These are phyloP conservation scores for Eimeria necatrix DNA, from an alignment of 169 alveolate species.

Conservation along the genomic window DNA sequence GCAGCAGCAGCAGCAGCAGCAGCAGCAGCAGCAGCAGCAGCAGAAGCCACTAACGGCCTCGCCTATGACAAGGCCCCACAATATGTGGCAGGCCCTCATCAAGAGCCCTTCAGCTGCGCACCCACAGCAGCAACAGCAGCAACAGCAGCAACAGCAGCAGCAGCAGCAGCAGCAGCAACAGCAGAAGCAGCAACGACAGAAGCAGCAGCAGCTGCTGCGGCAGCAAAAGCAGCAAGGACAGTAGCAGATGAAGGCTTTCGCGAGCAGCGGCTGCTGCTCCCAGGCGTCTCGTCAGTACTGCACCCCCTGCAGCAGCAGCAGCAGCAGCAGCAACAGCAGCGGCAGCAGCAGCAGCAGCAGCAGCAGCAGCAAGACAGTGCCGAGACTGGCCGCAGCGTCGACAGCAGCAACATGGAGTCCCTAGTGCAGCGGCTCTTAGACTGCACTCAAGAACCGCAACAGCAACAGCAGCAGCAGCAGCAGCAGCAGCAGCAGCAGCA, in stretches of 20 bases:
- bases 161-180: too few relatives aligned
- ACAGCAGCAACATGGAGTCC: background rate
- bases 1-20: too few relatives aligned
- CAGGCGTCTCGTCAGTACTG: background rate
- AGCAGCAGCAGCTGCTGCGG: too few relatives aligned
- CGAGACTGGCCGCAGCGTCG: background rate
- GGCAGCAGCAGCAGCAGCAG: background rate
- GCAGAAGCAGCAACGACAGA: too few relatives aligned
- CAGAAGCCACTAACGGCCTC: background rate
- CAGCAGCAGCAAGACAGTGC: background rate
- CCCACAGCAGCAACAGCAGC: too few relatives aligned
- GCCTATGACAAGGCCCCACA: background rate
- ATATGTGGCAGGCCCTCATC: too few relatives aligned
- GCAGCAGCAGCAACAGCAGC: background rate
- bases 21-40: too few relatives aligned
- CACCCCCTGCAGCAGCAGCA: background rate
- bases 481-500: background rate
- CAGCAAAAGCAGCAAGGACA: too few relatives aligned
- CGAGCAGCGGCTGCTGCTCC: background rate
- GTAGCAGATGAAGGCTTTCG: too few relatives aligned
- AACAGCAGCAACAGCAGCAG: background rate
- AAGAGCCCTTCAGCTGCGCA: too few relatives aligned
- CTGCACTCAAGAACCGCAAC: background rate
- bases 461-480: too few relatives aligned
- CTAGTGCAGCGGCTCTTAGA: background rate